Percentiles rank a stretch among this genome's conserved stretches.
Evolutionary conservation across 139 green algal species (phyloP).

Genomic region (Chlorella sp.): DNA sequence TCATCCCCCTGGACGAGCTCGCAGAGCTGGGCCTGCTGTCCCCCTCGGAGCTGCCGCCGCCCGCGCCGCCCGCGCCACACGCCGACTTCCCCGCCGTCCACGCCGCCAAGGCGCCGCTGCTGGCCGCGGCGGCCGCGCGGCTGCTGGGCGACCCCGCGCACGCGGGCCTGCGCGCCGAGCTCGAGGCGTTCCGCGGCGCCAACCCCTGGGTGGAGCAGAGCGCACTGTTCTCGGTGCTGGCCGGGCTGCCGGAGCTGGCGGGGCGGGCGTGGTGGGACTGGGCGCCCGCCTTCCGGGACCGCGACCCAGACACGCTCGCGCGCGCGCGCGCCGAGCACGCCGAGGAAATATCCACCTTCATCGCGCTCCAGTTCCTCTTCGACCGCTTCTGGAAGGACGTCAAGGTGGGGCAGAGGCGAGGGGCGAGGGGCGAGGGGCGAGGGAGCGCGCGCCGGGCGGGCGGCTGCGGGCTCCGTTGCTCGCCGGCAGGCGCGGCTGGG

Average conservation of each 20-base stretch:
- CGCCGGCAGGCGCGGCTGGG: no score
- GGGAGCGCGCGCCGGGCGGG: no score
- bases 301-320: constrained; percentile 34
- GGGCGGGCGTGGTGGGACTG: constrained; percentile 92
- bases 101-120: constrained; percentile 64
- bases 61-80: constrained; percentile 9
- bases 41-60: constrained; percentile 47
- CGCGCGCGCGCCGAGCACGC: constrained; percentile 50
- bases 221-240: constrained; percentile 80
- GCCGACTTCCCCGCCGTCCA: constrained; percentile 25
- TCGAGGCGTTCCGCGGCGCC: constrained; percentile 54
- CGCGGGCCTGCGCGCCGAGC: constrained; percentile 40
- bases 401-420: constrained; percentile 47
- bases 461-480: no score
- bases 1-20: constrained; percentile 89
- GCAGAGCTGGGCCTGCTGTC: constrained; percentile 84
- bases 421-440: not conserved
- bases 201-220: constrained; percentile 91
- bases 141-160: constrained; percentile 51
- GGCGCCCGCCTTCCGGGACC: constrained; percentile 67
- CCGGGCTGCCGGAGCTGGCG: constrained; percentile 17
- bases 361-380: constrained; percentile 95
- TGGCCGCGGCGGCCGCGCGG: constrained; percentile 67
- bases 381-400: constrained; percentile 89
- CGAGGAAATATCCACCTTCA: constrained; percentile 83